phyloP scores from a whole-genome alignment of 306 rosid species.

The Lablab purpureus region DNA sequence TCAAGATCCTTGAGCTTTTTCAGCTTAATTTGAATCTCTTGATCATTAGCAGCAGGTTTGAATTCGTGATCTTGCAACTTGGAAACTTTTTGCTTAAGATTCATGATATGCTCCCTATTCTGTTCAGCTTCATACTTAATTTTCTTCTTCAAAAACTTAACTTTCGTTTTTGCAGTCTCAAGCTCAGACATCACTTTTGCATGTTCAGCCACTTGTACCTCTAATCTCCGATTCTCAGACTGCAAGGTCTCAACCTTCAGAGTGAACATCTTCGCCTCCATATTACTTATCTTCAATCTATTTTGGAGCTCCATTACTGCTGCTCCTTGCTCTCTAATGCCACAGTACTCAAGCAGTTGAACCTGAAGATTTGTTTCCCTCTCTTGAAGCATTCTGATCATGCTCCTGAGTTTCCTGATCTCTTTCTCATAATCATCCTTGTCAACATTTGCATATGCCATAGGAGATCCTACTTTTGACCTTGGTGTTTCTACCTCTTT shows the following conservation, averaged over 20 bases:
- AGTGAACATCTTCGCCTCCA: slow-evolving; percentile 83
- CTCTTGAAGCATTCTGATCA: slow-evolving; percentile 72
- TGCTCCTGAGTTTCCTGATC: slow-evolving; percentile 64
- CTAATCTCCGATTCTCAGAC: slow-evolving; percentile 70
- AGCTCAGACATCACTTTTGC: slow-evolving; percentile 66
- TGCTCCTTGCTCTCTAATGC: slow-evolving; percentile 86
- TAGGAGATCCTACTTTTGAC: slow-evolving; percentile 54
- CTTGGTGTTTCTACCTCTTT: slow-evolving; percentile 58
- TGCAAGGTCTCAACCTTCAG: slow-evolving; percentile 79
- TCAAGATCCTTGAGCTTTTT: slow-evolving; percentile 66
- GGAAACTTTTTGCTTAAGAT: slow-evolving; percentile 67
- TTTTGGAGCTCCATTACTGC: slow-evolving; percentile 86
- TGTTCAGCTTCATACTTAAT: slow-evolving; percentile 76
- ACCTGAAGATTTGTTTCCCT: slow-evolving; percentile 80
- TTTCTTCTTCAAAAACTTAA: slow-evolving; percentile 75
- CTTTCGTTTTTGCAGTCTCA: slow-evolving; percentile 71
- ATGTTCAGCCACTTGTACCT: slow-evolving; percentile 61
- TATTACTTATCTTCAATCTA: slow-evolving; percentile 69
- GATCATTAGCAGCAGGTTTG: slow-evolving; percentile 48
- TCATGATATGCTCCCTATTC: slow-evolving; percentile 68
- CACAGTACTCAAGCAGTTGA: slow-evolving; percentile 84
- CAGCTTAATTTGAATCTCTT: slow-evolving; percentile 52
- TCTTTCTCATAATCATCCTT: slow-evolving; percentile 73
- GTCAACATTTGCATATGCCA: slow-evolving; percentile 45
- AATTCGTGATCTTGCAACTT: slow-evolving; percentile 71